Percentiles rank a stretch among this genome's conserved stretches.
Evolutionary conservation across 805 yeast species (phyloP).

Genomic region (Kodamaea nitidulidarum): DNA sequence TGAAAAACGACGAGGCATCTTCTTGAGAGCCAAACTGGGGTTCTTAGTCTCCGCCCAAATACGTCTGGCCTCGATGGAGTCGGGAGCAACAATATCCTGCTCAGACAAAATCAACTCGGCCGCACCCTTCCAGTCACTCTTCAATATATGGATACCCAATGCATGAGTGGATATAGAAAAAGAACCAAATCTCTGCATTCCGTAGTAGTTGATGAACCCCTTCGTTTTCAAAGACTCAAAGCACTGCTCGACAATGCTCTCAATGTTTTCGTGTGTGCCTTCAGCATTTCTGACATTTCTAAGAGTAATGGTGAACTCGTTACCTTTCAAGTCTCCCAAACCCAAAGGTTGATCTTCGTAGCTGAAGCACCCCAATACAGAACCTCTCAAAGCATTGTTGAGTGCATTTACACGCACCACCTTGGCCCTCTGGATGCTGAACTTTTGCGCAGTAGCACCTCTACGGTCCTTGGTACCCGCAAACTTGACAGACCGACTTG

Average conservation of each 20-base stretch:
- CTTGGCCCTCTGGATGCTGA: slow-evolving; percentile 63
- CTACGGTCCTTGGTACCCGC: slow-evolving; percentile 98
- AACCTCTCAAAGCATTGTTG: slow-evolving; percentile 72
- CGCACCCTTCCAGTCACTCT: slow-evolving; percentile 75
- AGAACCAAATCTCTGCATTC: slow-evolving; percentile 98
- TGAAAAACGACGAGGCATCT: slow-evolving; percentile 83
- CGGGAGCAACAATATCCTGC: slow-evolving; percentile 80
- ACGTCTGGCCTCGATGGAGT: slow-evolving; percentile 75
- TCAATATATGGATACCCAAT: slow-evolving; percentile 69
- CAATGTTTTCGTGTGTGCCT: slow-evolving; percentile 31
- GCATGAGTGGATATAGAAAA: slow-evolving; percentile 88
- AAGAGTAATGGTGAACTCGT: slow-evolving; percentile 81
- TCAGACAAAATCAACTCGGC: slow-evolving; percentile 77
- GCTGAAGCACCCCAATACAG: slow-evolving; percentile 72
- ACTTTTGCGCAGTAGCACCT: slow-evolving; percentile 87
- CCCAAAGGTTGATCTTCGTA: slow-evolving; percentile 60
- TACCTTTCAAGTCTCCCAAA: slow-evolving; percentile 84
- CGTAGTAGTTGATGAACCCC: slow-evolving; percentile 92
- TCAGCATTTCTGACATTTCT: slow-evolving; percentile 56
- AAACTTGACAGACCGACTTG: slow-evolving; percentile 66
- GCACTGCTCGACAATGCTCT: slow-evolving; percentile 46
- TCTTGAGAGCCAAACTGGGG: slow-evolving; percentile 57
- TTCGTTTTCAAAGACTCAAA: slow-evolving; percentile 53
- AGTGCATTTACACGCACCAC: slow-evolving; percentile 72
- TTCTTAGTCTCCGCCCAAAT: slow-evolving; percentile 75